Percentiles rank a stretch among this genome's conserved stretches.
Evolutionary conservation across 2,329 filamentous ascomycete species (phyloP).

Genomic region (Ophiostoma angusticollis): DNA sequence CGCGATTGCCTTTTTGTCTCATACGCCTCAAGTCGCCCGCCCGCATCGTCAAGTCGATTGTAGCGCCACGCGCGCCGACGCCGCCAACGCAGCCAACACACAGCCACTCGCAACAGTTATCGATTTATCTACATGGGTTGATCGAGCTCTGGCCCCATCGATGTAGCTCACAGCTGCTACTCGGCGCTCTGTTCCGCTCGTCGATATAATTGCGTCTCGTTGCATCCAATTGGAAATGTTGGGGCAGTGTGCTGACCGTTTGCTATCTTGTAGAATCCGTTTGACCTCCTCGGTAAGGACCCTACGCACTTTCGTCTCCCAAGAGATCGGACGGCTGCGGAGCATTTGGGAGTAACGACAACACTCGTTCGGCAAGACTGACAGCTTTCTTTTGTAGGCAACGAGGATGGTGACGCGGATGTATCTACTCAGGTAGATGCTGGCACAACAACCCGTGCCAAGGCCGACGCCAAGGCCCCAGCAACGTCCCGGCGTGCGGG

Average conservation of each 20-base stretch:
- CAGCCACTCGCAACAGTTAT: no score
- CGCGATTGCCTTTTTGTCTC: no score
- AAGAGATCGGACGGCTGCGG: no score
- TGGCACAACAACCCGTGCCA: slow-evolving; percentile 67
- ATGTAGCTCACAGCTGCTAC: no score
- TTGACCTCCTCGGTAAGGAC: slow-evolving; percentile 85
- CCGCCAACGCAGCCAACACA: no score
- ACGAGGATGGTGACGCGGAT: slow-evolving; percentile 54
- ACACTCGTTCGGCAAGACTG: background rate
- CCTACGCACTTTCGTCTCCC: background rate
- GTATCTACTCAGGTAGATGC: slow-evolving; percentile 78
- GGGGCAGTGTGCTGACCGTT: slow-evolving; percentile 6
- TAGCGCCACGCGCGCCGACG: no score
- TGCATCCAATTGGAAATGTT: background rate
- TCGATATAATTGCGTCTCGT: background rate
- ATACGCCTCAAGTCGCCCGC: no score
- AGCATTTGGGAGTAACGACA: no score
- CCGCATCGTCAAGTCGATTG: no score
- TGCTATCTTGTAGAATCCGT: slow-evolving; percentile 60
- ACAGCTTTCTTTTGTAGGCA: slow-evolving; percentile 32
- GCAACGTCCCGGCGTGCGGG: slow-evolving; percentile 38
- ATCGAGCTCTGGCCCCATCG: no score
- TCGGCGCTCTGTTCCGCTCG: no score
- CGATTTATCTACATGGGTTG: no score
- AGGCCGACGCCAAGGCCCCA: slow-evolving; percentile 63